Conservation (phyloP, 352 stramenopile species). For the Halophytophthora batemanensis region DNA sequence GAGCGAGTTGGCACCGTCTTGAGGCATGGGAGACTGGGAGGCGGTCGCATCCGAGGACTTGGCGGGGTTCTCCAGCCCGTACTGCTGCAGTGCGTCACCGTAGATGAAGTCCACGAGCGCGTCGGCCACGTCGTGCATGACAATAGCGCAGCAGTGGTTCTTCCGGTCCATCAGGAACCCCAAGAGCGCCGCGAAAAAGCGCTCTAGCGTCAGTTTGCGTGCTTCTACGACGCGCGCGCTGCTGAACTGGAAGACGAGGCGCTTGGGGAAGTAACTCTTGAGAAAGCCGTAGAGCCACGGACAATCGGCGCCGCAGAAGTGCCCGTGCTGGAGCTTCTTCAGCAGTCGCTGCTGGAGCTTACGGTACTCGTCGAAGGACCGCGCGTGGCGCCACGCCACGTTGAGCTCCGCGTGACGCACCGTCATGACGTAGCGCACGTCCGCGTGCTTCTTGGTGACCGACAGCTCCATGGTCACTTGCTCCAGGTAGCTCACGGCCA, state of each 20-base stretch:
- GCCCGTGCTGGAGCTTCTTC: slow-evolving; percentile 57
- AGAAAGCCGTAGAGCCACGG: slow-evolving; percentile 72
- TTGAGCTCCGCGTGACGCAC: slow-evolving; percentile 35
- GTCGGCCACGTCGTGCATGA: slow-evolving; percentile 30
- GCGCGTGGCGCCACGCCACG: slow-evolving; percentile 39
- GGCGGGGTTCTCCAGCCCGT: slow-evolving; percentile 31
- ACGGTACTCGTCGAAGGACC: slow-evolving; percentile 76
- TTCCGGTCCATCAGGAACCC: slow-evolving; percentile 51
- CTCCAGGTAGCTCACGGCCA: slow-evolving; percentile 49
- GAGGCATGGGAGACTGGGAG: slow-evolving; percentile 5
- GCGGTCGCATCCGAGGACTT: slow-evolving; percentile 11
- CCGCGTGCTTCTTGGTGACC: slow-evolving; percentile 44
- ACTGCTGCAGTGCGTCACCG: slow-evolving; percentile 47
- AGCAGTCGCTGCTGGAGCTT: slow-evolving; percentile 64
- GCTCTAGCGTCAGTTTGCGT: slow-evolving; percentile 48
- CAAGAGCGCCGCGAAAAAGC: slow-evolving; percentile 59
- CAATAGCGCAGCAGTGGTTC: slow-evolving; percentile 56
- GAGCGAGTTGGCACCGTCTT: slow-evolving; percentile 3
- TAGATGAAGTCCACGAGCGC: slow-evolving; percentile 67
- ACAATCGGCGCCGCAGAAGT: slow-evolving; percentile 72
- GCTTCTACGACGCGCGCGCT: slow-evolving; percentile 38
- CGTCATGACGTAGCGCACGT: slow-evolving; percentile 62
- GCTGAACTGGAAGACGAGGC: slow-evolving; percentile 50
- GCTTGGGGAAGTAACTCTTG: slow-evolving; percentile 79
- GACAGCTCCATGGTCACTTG: slow-evolving; percentile 44